Evolutionary conservation across 495 filamentous ascomycete genomes (phyloP).

Genomic region (Hypomontagnella submonticulosa): DNA sequence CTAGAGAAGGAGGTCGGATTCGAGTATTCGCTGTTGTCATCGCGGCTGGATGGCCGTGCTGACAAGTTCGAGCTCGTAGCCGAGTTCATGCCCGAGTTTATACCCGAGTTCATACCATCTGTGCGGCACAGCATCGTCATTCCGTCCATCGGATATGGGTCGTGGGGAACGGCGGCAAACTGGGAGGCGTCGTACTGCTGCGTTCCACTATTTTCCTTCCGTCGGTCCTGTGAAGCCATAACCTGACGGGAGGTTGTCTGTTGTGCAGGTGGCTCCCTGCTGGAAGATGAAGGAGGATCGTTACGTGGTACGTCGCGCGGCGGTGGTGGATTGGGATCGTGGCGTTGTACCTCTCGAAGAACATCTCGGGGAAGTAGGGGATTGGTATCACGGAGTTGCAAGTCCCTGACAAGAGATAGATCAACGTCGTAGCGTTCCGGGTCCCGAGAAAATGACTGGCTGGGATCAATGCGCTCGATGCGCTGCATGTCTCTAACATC

Average conservation of each 20-base stretch:
- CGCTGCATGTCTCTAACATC: conserved; percentile 23
- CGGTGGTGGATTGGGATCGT: neutral
- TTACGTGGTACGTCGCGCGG: conserved; percentile 44
- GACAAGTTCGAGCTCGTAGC: conserved; percentile 80
- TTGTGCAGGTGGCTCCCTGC: conserved; percentile 64
- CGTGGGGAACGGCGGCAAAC: conserved; percentile 81
- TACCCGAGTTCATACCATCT: conserved; percentile 73
- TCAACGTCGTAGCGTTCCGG: conserved; percentile 20
- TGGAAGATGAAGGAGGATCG: conserved; percentile 59
- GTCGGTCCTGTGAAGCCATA: conserved; percentile 43
- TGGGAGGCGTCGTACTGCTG: conserved; percentile 68
- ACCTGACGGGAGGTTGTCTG: conserved; percentile 55
- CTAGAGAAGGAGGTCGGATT: conserved; percentile 92
- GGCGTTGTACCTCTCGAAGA: conserved; percentile 14
- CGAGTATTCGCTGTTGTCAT: conserved; percentile 90
- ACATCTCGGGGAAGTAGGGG: conserved; percentile 11
- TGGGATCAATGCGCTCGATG: conserved; percentile 8
- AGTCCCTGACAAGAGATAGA: conserved; percentile 2
- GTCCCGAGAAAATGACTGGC: conserved; percentile 19
- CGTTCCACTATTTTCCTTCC: conserved; percentile 50
- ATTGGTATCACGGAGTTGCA: conserved; percentile 25
- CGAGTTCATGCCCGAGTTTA: conserved; percentile 74
- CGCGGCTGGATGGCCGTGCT: conserved; percentile 84
- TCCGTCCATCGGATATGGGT: conserved; percentile 93
- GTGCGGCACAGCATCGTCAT: conserved; percentile 99